Evolutionary conservation across 192 early-diverging fungal species (phyloP).

Genomic region (Backusella sp.): DNA sequence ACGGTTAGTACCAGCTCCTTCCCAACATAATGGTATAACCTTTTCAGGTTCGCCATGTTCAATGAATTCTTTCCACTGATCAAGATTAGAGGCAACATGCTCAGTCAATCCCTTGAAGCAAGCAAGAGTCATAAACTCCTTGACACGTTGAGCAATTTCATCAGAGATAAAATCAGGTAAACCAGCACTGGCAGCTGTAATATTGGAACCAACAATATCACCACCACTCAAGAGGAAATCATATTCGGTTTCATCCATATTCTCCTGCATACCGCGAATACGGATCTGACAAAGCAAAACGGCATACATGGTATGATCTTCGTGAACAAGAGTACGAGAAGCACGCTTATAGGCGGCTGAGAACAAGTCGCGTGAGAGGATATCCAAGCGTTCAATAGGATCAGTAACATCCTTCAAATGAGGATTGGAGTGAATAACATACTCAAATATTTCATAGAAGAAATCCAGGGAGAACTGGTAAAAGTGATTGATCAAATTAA

Average conservation of each 20-base stretch:
- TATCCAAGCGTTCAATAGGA: conserved; percentile 63
- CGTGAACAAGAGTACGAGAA: conserved; percentile 83
- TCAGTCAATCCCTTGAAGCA: conserved; percentile 41
- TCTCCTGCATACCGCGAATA: conserved; percentile 54
- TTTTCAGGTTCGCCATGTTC: conserved; percentile 43
- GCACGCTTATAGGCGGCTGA: conserved; percentile 75
- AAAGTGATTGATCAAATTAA: conserved; percentile 85
- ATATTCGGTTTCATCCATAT: conserved; percentile 61
- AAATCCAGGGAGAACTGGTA: conserved; percentile 99
- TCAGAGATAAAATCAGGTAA: conserved; percentile 52
- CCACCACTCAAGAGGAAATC: conserved; percentile 70
- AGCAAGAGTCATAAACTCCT: conserved; percentile 43
- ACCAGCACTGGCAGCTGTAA: conserved; percentile 22
- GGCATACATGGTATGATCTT: conserved; percentile 88
- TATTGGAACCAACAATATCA: conserved; percentile 40
- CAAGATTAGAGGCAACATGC: conserved; percentile 38
- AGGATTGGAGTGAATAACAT: conserved; percentile 76
- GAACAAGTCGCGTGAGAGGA: conserved; percentile 85
- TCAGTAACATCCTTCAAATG: conserved; percentile 65
- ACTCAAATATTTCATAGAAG: conserved; percentile 91
- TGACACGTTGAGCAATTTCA: conserved; percentile 43
- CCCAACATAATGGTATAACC: conserved; percentile 55
- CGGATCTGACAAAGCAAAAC: conserved; percentile 88
- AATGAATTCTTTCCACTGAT: conserved; percentile 53
- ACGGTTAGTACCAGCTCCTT: conserved; percentile 30